phyloP scores from a whole-genome alignment of 208 protist genomes.

The Histomonas meleagridis region DNA sequence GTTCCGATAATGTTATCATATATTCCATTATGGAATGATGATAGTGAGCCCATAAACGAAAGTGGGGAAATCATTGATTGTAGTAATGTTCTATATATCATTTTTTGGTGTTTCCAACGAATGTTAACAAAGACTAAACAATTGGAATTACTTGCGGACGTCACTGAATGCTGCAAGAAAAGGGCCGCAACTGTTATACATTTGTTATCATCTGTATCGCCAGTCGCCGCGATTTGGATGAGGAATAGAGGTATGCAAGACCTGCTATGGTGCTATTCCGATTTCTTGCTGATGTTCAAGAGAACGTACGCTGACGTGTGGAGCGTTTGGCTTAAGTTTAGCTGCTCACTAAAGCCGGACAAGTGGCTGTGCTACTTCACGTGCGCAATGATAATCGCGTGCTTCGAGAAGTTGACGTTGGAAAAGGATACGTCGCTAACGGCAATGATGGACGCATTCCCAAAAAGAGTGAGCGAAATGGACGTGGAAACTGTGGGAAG shows the following conservation, averaged over 20 bases:
- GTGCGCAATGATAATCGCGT: background rate
- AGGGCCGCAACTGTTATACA: background rate
- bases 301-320: background rate
- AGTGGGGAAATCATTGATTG: background rate
- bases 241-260: background rate
- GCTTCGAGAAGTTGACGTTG: background rate
- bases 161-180: background rate
- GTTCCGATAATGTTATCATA: slow-evolving; percentile 14
- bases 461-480: background rate
- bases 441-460: background rate
- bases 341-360: background rate
- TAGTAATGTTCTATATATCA: background rate
- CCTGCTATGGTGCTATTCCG: background rate
- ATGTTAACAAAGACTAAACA: background rate
- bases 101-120: slow-evolving; percentile 22
- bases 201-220: background rate
- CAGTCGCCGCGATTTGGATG: slow-evolving; percentile 20
- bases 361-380: background rate
- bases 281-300: slow-evolving; percentile 20
- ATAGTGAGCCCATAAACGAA: background rate
- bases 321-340: background rate
- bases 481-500: background rate
- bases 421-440: background rate
- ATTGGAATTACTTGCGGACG: background rate
- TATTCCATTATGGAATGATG: background rate